Evolutionary conservation across 2,329 filamentous ascomycete genomes (phyloP).

Genomic region (Cercospora sp.): DNA sequence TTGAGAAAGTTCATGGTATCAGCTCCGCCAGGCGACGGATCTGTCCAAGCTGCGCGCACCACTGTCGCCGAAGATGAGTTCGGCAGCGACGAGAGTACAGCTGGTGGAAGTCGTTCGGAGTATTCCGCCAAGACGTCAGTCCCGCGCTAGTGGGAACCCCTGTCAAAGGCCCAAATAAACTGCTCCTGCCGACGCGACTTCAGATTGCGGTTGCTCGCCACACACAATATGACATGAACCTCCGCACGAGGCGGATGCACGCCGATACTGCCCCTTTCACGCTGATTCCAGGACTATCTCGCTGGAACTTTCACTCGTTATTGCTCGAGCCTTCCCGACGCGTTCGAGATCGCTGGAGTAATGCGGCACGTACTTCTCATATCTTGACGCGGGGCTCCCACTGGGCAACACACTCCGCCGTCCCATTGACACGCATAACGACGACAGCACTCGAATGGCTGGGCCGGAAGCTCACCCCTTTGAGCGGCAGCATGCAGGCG

Average conservation of each 20-base stretch:
- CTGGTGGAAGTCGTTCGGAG: not conserved
- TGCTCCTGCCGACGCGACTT: constrained; percentile 5
- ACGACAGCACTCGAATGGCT: not conserved
- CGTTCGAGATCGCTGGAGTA: not conserved
- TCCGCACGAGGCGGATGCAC: not conserved
- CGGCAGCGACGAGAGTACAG: not conserved
- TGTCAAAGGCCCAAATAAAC: not conserved
- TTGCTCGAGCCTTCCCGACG: not conserved
- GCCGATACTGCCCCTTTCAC: not conserved
- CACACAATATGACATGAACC: constrained; percentile 2
- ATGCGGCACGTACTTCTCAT: not conserved
- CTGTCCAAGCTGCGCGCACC: not conserved
- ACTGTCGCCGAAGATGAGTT: not conserved
- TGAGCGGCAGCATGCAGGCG: not conserved
- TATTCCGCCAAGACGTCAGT: not conserved
- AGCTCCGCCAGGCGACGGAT: not conserved
- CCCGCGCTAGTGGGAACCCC: not conserved
- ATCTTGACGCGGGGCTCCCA: not conserved
- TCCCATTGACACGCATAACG: not conserved
- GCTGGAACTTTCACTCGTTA: not conserved
- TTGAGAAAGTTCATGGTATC: constrained; percentile 89
- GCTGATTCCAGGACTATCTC: not conserved
- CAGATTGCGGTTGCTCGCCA: not conserved
- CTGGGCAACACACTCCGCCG: not conserved
- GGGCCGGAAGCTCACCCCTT: not conserved